Base-by-base conservation (phyloP, 495 filamentous ascomycete genomes). In the Apiosordaria backusii region DNA sequence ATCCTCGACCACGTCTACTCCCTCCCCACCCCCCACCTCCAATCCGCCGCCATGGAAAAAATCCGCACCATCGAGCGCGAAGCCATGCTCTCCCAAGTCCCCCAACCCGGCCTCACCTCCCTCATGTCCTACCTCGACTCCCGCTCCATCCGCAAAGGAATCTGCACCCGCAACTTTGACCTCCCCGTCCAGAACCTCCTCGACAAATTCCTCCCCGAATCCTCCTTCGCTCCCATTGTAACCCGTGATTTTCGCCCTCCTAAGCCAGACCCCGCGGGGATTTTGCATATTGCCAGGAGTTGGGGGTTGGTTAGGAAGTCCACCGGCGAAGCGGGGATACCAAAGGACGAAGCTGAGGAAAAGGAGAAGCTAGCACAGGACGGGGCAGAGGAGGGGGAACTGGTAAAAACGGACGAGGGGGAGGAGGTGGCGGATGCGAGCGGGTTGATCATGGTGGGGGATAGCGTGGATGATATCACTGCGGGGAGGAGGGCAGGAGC, bases 161-260 rank as follows among this genome's bases (percentile, higher is more conserved):
- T 99, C 66, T 97, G 93, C 79, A 99, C 95, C 5, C 83, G 95
- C 71, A 99, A 99, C 80, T 97, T 97, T 71, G 92, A 96, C 83
- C 87, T 81, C 21, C 83, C 82, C 40, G 82, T 85, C 23, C 62
- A 74, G 29, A 79, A 96, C 75, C 85, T 98, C 18, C 82, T 97
- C 1, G 72, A 79, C 23, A 95, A 89, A 25, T 92, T 92, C 74
- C 82, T 97, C 7, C 79, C 83, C 0, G 82, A 79, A 3, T 81
- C 86, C 67, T 76, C 84, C 22, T 97, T 98, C 75, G 70, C 83
- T 0, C 94, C 94, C 3, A 90, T 98, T 67, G 84, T 98, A 13
- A 98, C 94, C 0, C 82, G 94, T 6, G 92, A 92, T 52, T 94
- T 91, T 82, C 81, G 78, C 55, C 93, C 83, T 61, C 91, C 94